Conservation (phyloP, 139 green algal genomes). For the Closterium sp. region DNA sequence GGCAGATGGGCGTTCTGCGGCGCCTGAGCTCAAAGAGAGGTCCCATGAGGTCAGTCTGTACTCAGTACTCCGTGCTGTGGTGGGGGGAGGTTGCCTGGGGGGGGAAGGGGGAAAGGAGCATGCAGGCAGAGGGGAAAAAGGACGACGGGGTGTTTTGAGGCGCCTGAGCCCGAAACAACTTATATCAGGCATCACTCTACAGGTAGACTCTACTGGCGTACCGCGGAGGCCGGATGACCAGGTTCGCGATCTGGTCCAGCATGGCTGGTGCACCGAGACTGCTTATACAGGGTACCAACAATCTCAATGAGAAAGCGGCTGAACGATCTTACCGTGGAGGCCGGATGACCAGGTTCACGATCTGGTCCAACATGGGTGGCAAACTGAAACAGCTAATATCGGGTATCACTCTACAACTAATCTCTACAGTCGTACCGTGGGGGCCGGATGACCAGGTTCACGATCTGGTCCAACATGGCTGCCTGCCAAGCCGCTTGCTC, state of each 20-base stretch:
- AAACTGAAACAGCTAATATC: neutral
- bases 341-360: conserved; percentile 51
- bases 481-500: too few relatives aligned
- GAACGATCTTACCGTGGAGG: conserved; percentile 34
- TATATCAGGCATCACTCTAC: too few relatives aligned
- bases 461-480: conserved; percentile 49
- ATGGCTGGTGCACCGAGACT: neutral
- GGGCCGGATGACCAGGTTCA: conserved; percentile 46
- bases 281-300: neutral
- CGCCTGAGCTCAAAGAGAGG: too few relatives aligned
- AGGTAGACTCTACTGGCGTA: too few relatives aligned
- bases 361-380: conserved; percentile 43
- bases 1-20: too few relatives aligned
- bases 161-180: too few relatives aligned
- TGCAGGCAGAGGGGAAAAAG: neutral
- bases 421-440: conserved; percentile 4
- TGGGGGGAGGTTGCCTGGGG: neutral
- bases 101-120: neutral
- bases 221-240: conserved; percentile 2
- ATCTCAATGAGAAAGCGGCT: neutral
- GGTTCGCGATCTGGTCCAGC: neutral
- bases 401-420: neutral
- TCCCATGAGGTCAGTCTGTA: too few relatives aligned
- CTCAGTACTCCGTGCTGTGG: neutral
- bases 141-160: neutral